phyloP scores from a whole-genome alignment of 352 stramenopile genomes.

The Pythium sp. region DNA sequence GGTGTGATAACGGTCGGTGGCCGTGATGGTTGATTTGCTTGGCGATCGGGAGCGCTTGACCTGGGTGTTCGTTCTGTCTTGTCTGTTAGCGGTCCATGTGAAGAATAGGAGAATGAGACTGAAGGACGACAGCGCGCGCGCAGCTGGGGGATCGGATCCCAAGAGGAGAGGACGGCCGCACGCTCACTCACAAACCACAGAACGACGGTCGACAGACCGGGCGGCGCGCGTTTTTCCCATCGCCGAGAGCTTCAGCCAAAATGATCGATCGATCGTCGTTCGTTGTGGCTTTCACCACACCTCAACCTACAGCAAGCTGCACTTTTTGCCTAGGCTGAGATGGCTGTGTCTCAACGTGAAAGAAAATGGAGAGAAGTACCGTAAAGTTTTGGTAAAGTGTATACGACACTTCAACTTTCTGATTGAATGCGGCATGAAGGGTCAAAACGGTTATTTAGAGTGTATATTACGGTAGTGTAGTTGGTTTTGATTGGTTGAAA shows the following conservation, averaged over 20 bases:
- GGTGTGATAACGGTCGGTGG: not conserved
- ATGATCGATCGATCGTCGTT: not conserved
- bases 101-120: constrained; percentile 2
- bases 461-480: not conserved
- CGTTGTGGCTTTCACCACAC: not conserved
- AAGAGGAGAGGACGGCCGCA: not conserved
- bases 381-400: not conserved
- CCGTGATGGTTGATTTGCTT: not conserved
- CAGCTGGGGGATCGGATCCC: not conserved
- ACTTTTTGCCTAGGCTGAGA: not conserved
- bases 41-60: not conserved
- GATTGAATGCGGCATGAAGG: not conserved
- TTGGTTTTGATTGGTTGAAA: not conserved
- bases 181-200: not conserved
- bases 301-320: not conserved
- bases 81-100: not conserved
- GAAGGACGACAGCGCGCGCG: not conserved
- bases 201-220: not conserved
- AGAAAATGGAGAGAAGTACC: constrained; percentile 1
- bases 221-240: not conserved
- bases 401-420: not conserved
- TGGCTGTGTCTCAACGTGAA: constrained; percentile 5
- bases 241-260: not conserved
- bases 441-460: not conserved
- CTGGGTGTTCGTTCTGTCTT: not conserved